Percentiles rank a stretch among this genome's conserved stretches.
phyloP scores from a whole-genome alignment of 2,329 filamentous ascomycete species.

The Pseudocercospora fuligena region DNA sequence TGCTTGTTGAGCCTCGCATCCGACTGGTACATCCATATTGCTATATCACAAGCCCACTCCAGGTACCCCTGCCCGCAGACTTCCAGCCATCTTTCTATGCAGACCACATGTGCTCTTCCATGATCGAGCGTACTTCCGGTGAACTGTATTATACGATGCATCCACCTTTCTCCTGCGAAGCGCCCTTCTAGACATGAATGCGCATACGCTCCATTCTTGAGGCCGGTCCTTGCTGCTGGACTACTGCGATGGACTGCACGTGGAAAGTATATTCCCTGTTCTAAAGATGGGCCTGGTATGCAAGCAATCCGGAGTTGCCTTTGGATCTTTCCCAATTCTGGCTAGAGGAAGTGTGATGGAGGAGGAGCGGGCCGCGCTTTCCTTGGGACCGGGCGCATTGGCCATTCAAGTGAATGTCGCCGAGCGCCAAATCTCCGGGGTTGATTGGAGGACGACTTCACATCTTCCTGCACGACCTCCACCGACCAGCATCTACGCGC shows the following conservation, averaged over 20 bases:
- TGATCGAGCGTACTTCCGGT: conserved; percentile 9
- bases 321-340: not conserved
- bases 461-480: conserved; percentile 22
- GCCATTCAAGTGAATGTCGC: conserved; percentile 10
- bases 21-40: not conserved
- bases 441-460: conserved; percentile 11
- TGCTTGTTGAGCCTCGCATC: not conserved
- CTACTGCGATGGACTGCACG: conserved; percentile 11
- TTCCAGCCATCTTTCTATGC: conserved; percentile 22
- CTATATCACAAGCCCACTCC: conserved; percentile 18
- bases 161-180: conserved; percentile 15
- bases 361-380: conserved; percentile 7
- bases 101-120: not conserved
- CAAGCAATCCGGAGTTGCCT: conserved; percentile 16
- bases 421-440: conserved; percentile 5
- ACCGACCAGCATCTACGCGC: conserved; percentile 32
- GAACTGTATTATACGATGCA: conserved; percentile 9
- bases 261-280: not conserved
- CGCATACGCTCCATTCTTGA: conserved; percentile 1
- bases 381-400: conserved; percentile 1
- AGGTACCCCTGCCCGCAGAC: conserved; percentile 3
- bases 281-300: conserved; percentile 11
- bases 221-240: conserved; percentile 12
- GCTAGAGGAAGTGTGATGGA: conserved; percentile 14
- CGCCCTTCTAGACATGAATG: conserved; percentile 6